Evolutionary conservation across 768 basidiomycete genomes (phyloP).

Genomic region (Auricularia sp.): DNA sequence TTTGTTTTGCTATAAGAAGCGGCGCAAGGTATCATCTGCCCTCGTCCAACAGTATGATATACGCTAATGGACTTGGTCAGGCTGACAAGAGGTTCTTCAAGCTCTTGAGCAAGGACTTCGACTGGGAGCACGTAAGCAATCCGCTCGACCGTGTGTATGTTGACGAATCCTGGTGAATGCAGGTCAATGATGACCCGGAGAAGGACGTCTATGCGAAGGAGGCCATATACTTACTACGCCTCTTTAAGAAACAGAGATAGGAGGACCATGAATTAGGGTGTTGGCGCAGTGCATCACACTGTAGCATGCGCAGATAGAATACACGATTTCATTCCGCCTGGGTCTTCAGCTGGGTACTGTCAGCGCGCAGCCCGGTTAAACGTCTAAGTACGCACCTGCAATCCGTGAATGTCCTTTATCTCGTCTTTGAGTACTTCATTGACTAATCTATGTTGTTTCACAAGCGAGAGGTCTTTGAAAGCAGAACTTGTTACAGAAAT

Average conservation of each 20-base stretch:
- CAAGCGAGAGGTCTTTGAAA: slow-evolving; percentile 76
- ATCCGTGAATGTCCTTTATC: slow-evolving; percentile 83
- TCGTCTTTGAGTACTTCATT: slow-evolving; percentile 80
- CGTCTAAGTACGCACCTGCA: slow-evolving; percentile 54
- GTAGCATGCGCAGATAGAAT: neutral
- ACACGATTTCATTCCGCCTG: slow-evolving; percentile 17
- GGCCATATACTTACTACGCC: slow-evolving; percentile 51
- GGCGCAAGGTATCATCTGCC: slow-evolving; percentile 56
- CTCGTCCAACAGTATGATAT: neutral
- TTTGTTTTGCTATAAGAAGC: slow-evolving; percentile 88
- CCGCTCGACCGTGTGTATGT: neutral
- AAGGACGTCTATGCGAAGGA: slow-evolving; percentile 50
- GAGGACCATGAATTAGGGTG: too few species aligned
- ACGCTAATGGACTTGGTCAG: slow-evolving; percentile 27
- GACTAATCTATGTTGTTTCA: slow-evolving; percentile 92
- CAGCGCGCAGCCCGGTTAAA: neutral
- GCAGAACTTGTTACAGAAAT: slow-evolving; percentile 76
- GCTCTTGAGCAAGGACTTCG: slow-evolving; percentile 68
- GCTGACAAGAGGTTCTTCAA: slow-evolving; percentile 84
- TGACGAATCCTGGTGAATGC: neutral
- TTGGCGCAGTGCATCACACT: neutral
- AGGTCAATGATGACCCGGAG: slow-evolving; percentile 60
- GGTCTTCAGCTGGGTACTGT: slow-evolving; percentile 32
- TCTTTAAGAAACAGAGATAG: slow-evolving; percentile 20
- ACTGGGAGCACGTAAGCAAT: slow-evolving; percentile 49